phyloP scores from a whole-genome alignment of 2,329 filamentous ascomycete species.

The Elsinoe ampelina region DNA sequence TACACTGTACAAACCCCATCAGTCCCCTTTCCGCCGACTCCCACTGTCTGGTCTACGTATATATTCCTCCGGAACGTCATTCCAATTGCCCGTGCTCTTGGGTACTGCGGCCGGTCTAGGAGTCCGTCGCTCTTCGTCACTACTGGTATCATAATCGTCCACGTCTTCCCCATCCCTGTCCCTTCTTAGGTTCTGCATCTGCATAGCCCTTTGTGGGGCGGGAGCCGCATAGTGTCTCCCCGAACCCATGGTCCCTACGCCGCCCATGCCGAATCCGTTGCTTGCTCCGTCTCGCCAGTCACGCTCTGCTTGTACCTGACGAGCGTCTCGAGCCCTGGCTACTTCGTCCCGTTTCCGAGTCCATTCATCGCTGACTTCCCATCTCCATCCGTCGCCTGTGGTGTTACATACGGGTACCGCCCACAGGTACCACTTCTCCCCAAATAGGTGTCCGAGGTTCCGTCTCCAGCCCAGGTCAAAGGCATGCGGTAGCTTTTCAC shows the following conservation, averaged over 20 bases:
- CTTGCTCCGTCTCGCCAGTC: background rate
- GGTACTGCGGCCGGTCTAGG: slow-evolving; percentile 16
- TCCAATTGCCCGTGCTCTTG: slow-evolving; percentile 34
- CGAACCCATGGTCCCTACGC: slow-evolving; percentile 1
- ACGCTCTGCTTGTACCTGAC: slow-evolving; percentile 29
- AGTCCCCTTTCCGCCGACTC: slow-evolving; percentile 25
- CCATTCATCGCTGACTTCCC: slow-evolving; percentile 81
- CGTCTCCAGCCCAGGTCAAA: slow-evolving; percentile 80
- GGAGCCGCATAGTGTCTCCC: slow-evolving; percentile 12
- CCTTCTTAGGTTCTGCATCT: slow-evolving; percentile 33
- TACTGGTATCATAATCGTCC: slow-evolving; percentile 22
- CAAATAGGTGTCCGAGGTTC: slow-evolving; percentile 77
- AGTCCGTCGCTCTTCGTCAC: slow-evolving; percentile 28
- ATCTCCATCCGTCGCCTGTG: slow-evolving; percentile 84
- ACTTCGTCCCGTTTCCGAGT: slow-evolving; percentile 53
- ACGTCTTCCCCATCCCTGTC: slow-evolving; percentile 7
- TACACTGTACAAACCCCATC: slow-evolving; percentile 8
- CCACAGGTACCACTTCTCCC: slow-evolving; percentile 65
- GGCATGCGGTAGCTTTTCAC: slow-evolving; percentile 77
- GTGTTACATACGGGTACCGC: slow-evolving; percentile 72
- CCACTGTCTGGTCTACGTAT: slow-evolving; percentile 21
- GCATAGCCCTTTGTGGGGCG: slow-evolving; percentile 22
- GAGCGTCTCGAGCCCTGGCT: slow-evolving; percentile 38
- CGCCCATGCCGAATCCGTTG: slow-evolving; percentile 11
- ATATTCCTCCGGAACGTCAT: slow-evolving; percentile 41